Evolutionary conservation across 441 rosid species (phyloP).

Genomic region (Flueggea neowawraea): DNA sequence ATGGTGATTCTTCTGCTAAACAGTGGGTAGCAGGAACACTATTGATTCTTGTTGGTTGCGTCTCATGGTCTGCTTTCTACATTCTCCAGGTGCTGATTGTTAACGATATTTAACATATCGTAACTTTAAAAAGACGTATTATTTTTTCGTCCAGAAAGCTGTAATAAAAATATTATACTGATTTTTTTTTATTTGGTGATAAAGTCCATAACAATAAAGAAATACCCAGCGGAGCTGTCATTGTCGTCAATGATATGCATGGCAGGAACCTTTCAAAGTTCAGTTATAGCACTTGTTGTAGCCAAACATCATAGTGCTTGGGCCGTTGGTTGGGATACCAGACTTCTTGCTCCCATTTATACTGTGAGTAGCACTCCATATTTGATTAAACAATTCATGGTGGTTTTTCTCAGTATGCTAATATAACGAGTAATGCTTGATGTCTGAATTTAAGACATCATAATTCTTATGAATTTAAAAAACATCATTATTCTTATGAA

Average conservation of each 20-base stretch:
- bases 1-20: slow-evolving; percentile 25
- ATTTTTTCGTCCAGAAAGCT: no score
- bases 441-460: background rate
- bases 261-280: slow-evolving; percentile 53
- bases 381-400: slow-evolving; percentile 49
- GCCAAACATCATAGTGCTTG: slow-evolving; percentile 48
- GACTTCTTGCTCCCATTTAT: slow-evolving; percentile 66
- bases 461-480: background rate
- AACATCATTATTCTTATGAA: background rate
- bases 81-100: slow-evolving; percentile 42
- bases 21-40: slow-evolving; percentile 62
- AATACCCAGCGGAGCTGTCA: slow-evolving; percentile 59
- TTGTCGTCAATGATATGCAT: slow-evolving; percentile 60
- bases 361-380: no score
- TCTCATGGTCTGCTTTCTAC: slow-evolving; percentile 70
- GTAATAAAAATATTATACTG: no score
- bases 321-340: slow-evolving; percentile 71
- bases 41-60: slow-evolving; percentile 55
- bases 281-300: slow-evolving; percentile 36
- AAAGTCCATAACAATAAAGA: slow-evolving; percentile 58
- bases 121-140: background rate
- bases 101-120: no score
- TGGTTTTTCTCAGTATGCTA: slow-evolving; percentile 5
- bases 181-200: background rate
- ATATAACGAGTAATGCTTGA: background rate